phyloP scores from a whole-genome alignment of 345 rosid species.

The Abelmoschus esculentus region DNA sequence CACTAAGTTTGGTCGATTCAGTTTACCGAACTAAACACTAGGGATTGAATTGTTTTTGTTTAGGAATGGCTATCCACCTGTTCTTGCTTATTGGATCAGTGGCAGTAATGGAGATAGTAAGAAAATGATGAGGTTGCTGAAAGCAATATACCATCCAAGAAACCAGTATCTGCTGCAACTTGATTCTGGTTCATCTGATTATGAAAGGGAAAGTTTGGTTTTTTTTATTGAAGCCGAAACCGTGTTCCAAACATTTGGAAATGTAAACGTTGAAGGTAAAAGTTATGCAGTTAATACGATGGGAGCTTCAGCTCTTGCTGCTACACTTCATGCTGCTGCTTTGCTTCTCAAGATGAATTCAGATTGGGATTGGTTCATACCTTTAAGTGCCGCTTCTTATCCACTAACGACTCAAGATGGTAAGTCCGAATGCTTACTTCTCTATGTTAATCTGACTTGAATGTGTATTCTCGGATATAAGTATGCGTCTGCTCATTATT shows the following conservation, averaged over 20 bases:
- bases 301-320: slow-evolving; percentile 65
- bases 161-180: slow-evolving; percentile 78
- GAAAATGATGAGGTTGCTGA: slow-evolving; percentile 54
- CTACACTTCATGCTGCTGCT: slow-evolving; percentile 63
- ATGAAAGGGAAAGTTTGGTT: slow-evolving; percentile 56
- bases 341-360: slow-evolving; percentile 42
- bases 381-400: slow-evolving; percentile 59
- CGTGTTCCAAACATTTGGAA: slow-evolving; percentile 47
- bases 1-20: too few relatives aligned
- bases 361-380: slow-evolving; percentile 73
- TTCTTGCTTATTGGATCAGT: slow-evolving; percentile 59
- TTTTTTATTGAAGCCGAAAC: slow-evolving; percentile 38
- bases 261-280: slow-evolving; percentile 55
- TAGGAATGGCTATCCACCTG: slow-evolving; percentile 8
- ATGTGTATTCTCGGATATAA: too few relatives aligned
- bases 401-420: slow-evolving; percentile 67
- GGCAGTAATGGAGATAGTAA: slow-evolving; percentile 66
- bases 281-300: slow-evolving; percentile 54
- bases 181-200: slow-evolving; percentile 60
- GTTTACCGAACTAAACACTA: background rate
- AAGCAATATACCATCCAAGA: slow-evolving; percentile 83
- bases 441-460: background rate
- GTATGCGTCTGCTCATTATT: too few relatives aligned
- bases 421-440: slow-evolving; percentile 7
- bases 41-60: background rate